Base-by-base conservation (phyloP, 768 basidiomycete genomes). In the Calvatia gigantea region DNA sequence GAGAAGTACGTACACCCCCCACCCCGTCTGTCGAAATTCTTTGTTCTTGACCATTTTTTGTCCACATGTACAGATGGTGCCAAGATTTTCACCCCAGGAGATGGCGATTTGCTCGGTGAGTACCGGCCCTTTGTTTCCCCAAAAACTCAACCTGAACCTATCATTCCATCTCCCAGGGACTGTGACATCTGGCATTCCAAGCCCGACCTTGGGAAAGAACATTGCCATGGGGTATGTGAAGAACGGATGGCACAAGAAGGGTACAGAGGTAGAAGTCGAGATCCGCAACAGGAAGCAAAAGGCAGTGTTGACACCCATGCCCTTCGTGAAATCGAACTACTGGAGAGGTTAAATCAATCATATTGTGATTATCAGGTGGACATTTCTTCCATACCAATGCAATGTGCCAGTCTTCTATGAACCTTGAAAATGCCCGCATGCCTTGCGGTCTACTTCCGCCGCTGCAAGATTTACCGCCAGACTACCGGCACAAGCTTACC, bases 161-260 rank as follows among this genome's bases (percentile, higher is more conserved):
- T 56, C 42, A 58, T 15, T 47, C 42, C 37, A 28, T 28, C 15
- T 11, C 38, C 35, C 31, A 83, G 92, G 93, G 32, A 67, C 71
- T 11, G 82, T 98, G 43, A 99, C 95, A 0, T 98, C 94, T 0
- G 97, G 96, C 43, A 97, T 98, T 59, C 97, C 97, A 12, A 94
- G 94, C 0, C 96, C 95, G 0, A 88, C 92, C 1, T 75, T 94
- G 2, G 84, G 83, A 1, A 86, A 87, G 68, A 98, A 99, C 70
- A 92, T 98, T 62, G 93, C 95, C 0, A 98, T 98, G 96, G 96
- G 86, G 0, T 98, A 98, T 64, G 80, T 98, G 44, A 67, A 75
- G 59, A 80, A 75, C 19, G 94, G 93, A 0, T 85, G 78, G 71
- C 91, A 96, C 73, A 98, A 94, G 74, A 95, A 91, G 69, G 93